phyloP scores from a whole-genome alignment of 169 alveolate genomes.

The Amoebophrya sp. region DNA sequence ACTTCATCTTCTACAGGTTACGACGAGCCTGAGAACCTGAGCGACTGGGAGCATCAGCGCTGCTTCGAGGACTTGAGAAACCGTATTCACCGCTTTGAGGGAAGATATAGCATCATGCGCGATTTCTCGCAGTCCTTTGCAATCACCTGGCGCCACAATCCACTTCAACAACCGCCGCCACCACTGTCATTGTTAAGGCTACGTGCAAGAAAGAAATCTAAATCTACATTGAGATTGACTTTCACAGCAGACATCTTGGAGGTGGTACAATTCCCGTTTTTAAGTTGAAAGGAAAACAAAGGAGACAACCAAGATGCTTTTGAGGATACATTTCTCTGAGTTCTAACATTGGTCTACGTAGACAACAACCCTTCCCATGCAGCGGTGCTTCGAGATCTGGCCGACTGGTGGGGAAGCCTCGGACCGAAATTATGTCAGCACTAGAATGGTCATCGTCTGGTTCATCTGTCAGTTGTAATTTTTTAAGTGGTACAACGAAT shows the following conservation, averaged over 20 bases:
- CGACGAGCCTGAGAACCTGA: conserved; percentile 16
- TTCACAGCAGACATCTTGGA: no score
- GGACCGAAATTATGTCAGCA: no score
- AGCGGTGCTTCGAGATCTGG: not conserved
- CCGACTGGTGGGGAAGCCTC: not conserved
- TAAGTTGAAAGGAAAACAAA: no score
- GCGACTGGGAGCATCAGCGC: not conserved
- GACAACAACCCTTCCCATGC: not conserved
- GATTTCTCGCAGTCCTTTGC: not conserved
- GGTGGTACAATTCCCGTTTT: no score
- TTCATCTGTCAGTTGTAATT: no score
- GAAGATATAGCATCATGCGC: conserved; percentile 21
- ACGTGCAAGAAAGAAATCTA: not conserved
- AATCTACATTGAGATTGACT: no score
- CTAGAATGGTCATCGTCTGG: no score
- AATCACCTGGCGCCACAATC: not conserved
- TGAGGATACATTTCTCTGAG: not conserved
- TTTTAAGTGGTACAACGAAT: no score
- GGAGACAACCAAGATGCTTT: not conserved
- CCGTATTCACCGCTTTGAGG: not conserved
- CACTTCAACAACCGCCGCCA: not conserved
- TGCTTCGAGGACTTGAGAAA: not conserved
- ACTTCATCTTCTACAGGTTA: no score
- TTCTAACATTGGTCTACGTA: not conserved
- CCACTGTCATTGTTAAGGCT: not conserved